A percentile compares a stretch with the other conserved stretches of the same genome.
These are phyloP conservation scores for Phalaenopsis equestris DNA, from an alignment of 106 monocot genomes.

Conservation along the genomic window DNA sequence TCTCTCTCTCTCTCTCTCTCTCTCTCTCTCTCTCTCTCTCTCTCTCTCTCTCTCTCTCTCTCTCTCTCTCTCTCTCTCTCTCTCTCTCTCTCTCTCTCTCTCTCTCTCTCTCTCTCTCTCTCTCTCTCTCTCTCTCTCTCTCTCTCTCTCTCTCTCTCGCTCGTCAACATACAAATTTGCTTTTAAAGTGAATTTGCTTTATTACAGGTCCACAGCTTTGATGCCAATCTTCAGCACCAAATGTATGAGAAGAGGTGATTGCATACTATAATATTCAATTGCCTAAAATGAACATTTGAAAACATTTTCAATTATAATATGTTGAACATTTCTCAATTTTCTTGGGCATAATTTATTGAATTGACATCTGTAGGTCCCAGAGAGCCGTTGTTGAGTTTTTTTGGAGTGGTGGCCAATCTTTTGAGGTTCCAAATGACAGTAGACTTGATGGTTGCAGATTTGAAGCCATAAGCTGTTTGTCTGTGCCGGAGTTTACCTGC, in stretches of 20 bases:
- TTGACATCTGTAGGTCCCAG: slow-evolving; percentile 44
- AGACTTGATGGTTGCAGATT: slow-evolving; percentile 5
- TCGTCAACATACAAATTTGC: background rate
- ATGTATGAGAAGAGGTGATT: slow-evolving; percentile 84
- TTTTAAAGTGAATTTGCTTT: background rate
- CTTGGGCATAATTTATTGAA: background rate
- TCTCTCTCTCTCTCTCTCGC: too few relatives aligned
- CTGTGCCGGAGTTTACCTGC: slow-evolving; percentile 27
- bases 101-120: too few relatives aligned
- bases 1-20: too few relatives aligned
- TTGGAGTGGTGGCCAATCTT: slow-evolving; percentile 39
- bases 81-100: too few relatives aligned
- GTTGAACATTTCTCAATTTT: background rate
- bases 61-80: too few relatives aligned
- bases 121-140: too few relatives aligned
- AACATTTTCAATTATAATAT: background rate
- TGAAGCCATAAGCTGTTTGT: slow-evolving; percentile 10
- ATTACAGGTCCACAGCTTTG: slow-evolving; percentile 71
- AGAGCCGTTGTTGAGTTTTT: slow-evolving; percentile 72
- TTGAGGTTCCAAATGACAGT: slow-evolving; percentile 19
- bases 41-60: too few relatives aligned
- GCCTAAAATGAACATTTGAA: background rate
- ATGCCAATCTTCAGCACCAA: slow-evolving; percentile 48
- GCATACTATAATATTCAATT: background rate
- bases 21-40: too few relatives aligned